Base-by-base conservation (phyloP, 2,329 filamentous ascomycete genomes). In the Penicillium sp. region DNA sequence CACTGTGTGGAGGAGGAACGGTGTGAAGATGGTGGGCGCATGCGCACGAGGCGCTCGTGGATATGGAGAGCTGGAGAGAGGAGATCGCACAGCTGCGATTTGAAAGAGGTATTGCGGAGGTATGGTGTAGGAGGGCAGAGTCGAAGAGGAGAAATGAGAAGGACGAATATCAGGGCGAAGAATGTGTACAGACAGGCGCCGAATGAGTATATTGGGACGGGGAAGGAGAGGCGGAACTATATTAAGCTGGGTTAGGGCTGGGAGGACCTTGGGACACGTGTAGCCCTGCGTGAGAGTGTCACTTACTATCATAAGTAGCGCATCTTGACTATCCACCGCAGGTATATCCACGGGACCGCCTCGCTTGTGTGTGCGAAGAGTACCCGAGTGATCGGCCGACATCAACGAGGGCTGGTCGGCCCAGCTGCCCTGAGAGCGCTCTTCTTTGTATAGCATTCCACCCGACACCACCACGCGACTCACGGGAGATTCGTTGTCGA, bases 151-250 rank as follows among this genome's bases (percentile, higher is more conserved):
- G 81, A 80, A 45, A 83, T 76, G 51, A 85, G 62, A 57, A 83
- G 63, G 58, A 84, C 80, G 63, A 83, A 76, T 65, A 86, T 52
- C 48, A 86, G 67, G 14, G 82, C 79, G 63, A 83, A 74, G 58
- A 84, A 65, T 19, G 85, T 83, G 78, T 85, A 88, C 52, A 86
- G 60, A 42, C 80, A 77, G 64, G 84, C 82, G 63, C 80, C 70
- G 35, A 84, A 68, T 55, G 85, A 85, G 66, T 87, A 79, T 6
- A 85, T 68, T 13, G 83, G 82, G 64, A 84, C 82, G 16, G 85
- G 81, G 26, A 78, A 73, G 22, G 83, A 84, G 38, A 86, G 78
- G 68, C 82, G 84, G 65, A 86, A 78, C 83, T 83, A 59, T 52
- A 52, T 52, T 6, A 26, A 37, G 19, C 22, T n/a, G 37, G 43